phyloP scores from a whole-genome alignment of 192 early-diverging fungal species.

The Fimicolochytrium jonesii region DNA sequence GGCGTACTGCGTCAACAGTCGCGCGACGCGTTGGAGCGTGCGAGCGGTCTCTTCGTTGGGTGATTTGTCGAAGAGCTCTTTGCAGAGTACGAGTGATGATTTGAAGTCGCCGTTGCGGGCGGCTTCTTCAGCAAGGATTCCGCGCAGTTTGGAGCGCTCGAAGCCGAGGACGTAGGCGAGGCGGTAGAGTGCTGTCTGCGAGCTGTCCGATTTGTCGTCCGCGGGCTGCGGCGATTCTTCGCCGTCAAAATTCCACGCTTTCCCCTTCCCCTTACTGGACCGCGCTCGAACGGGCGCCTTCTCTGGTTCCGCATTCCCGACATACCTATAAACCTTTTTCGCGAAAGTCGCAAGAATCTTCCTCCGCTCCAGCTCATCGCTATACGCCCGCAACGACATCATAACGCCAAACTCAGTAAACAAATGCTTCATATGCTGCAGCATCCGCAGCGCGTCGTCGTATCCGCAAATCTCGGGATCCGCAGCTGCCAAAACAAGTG shows the following conservation, averaged over 20 bases:
- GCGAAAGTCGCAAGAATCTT: slow-evolving; percentile 29
- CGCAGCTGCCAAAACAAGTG: neutral
- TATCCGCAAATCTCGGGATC: slow-evolving; percentile 8
- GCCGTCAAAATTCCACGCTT: slow-evolving; percentile 15
- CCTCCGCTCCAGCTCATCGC: slow-evolving; percentile 11
- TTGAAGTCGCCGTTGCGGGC: slow-evolving; percentile 49
- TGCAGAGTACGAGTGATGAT: slow-evolving; percentile 41
- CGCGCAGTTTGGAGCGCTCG: slow-evolving; percentile 36
- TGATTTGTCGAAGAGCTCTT: slow-evolving; percentile 44
- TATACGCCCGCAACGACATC: slow-evolving; percentile 13
- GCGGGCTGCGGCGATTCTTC: neutral
- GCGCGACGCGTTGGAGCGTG: slow-evolving; percentile 32
- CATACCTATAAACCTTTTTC: slow-evolving; percentile 40
- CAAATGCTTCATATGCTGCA: slow-evolving; percentile 26
- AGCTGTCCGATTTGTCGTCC: neutral
- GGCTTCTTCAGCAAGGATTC: slow-evolving; percentile 57
- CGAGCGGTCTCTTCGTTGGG: slow-evolving; percentile 26
- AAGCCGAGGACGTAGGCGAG: slow-evolving; percentile 43
- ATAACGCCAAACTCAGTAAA: slow-evolving; percentile 36
- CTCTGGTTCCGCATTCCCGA: slow-evolving; percentile 1
- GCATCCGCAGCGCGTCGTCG: neutral
- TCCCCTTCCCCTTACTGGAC: slow-evolving; percentile 17
- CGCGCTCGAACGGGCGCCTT: neutral
- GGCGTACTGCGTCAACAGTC: slow-evolving; percentile 24
- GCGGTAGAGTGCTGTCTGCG: slow-evolving; percentile 16